Evolutionary conservation across 805 yeast genomes (phyloP).

Genomic region (Tetrapisispora fleetii): DNA sequence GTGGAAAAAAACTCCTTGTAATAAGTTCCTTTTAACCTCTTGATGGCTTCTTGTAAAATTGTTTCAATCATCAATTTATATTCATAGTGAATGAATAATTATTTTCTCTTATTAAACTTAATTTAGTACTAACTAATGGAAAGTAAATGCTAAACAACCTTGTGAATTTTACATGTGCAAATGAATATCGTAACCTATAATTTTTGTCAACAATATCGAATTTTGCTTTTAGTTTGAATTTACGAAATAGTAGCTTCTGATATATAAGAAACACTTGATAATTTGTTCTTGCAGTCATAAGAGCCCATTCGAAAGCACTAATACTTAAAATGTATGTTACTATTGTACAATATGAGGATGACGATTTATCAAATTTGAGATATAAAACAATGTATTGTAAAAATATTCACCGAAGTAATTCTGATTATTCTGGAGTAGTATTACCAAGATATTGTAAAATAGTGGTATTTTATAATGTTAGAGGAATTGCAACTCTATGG

Average conservation of each 20-base stretch:
- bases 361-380: neutral
- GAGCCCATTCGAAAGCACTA: neutral
- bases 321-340: conserved; percentile 3
- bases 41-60: neutral
- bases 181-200: neutral
- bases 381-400: neutral
- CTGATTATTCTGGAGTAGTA: too few species aligned
- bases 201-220: neutral
- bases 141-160: too few species aligned
- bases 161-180: neutral
- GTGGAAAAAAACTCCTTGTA: neutral
- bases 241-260: neutral
- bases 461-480: too few species aligned
- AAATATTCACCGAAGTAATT: too few species aligned
- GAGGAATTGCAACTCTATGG: too few species aligned
- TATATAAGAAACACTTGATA: neutral
- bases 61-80: too few species aligned
- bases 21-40: neutral
- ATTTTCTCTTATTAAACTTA: too few species aligned
- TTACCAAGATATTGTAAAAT: too few species aligned
- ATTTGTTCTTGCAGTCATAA: neutral
- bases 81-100: too few species aligned
- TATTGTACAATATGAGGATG: too few species aligned
- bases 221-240: neutral
- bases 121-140: neutral